Conservation (phyloP, 352 stramenopile species). For the Phytophthora sojae region DNA sequence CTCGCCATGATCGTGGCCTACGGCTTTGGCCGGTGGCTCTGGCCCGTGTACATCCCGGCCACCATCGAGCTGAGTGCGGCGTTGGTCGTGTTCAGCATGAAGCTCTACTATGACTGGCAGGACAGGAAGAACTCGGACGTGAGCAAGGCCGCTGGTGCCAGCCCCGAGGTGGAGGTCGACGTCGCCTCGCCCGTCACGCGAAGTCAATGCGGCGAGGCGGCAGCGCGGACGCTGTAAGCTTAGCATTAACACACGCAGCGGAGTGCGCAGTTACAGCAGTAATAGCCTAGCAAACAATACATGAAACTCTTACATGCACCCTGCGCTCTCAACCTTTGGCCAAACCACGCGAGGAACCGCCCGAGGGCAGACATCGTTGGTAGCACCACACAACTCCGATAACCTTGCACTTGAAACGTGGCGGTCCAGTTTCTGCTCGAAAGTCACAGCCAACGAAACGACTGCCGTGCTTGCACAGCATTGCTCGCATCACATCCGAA, state of each 20-base stretch:
- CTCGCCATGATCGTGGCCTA: conserved; percentile 52
- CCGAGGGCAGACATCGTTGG: conserved; percentile 25
- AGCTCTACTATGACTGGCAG: conserved; percentile 50
- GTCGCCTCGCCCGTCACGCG: conserved; percentile 21
- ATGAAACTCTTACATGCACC: background rate
- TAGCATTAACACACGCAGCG: conserved; percentile 4
- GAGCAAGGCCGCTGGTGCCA: conserved; percentile 28
- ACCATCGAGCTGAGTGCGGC: conserved; percentile 50
- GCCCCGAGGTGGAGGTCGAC: conserved; percentile 27
- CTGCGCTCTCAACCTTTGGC: background rate
- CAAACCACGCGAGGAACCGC: background rate
- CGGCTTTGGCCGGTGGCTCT: conserved; percentile 54
- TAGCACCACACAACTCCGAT: conserved; percentile 27
- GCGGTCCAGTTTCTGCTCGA: conserved; percentile 12
- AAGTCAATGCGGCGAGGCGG: conserved; percentile 15
- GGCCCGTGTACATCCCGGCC: conserved; percentile 65
- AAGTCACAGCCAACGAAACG: background rate
- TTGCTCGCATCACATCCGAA: conserved; percentile 13
- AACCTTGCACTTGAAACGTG: conserved; percentile 8
- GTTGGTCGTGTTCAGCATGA: conserved; percentile 52
- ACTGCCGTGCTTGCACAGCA: conserved; percentile 1
- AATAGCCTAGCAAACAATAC: background rate
- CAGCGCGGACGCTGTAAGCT: background rate
- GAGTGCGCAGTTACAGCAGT: conserved; percentile 1
- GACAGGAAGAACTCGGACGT: conserved; percentile 10